Base-by-base conservation (phyloP, 495 filamentous ascomycete genomes). In the Astrothelium subdiscretum region DNA sequence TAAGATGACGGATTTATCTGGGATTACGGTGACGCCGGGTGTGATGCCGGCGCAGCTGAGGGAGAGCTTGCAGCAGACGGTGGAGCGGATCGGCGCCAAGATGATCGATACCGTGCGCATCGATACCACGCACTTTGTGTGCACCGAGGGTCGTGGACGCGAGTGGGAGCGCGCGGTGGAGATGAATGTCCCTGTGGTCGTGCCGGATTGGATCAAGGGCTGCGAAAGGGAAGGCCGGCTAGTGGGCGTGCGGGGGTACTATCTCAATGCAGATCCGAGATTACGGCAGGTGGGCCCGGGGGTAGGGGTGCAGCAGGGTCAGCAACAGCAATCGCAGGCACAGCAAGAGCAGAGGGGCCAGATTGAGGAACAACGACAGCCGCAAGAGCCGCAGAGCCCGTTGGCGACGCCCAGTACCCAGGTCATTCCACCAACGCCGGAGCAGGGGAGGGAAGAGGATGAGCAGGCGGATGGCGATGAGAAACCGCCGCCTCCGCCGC, bases 121-220 rank as follows among this genome's bases (percentile, higher is more conserved):
- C 63, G 94, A 99, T 69, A 99, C 94, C 2, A 99, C 94, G 18
- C 94, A 99, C 74, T 99, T 97, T 72, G 92, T 99, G 58, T 97
- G 92, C 66, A 92, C 89, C n/a, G 95, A 99, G 71, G 92, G 92
- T 1, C 78, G 91, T 20, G 94, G 94, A 10, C 80, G 87, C 52
- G 79, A 83, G 26, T 99, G 95, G 95, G 95, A 97, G 75, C 91
- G 90, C 73, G 94, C 95, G 15, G 85, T 90, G 42, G 92, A 97
- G 76, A 94, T 94, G 85, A 99, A 97, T 75, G 95, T 99, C 54
- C 94, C 94, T 6, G 90, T 97, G 12, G 95, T 99, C n/a, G 80
- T 91, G 63, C 95, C 95, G 22, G 95, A 97, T 73, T 99, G 94
- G 94, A 82, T 99, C 24, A 86, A 92, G 62, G 91, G 89, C 12